Conservation (phyloP, 2,329 filamentous ascomycete genomes). For the Teratosphaeria epicoccoides region DNA sequence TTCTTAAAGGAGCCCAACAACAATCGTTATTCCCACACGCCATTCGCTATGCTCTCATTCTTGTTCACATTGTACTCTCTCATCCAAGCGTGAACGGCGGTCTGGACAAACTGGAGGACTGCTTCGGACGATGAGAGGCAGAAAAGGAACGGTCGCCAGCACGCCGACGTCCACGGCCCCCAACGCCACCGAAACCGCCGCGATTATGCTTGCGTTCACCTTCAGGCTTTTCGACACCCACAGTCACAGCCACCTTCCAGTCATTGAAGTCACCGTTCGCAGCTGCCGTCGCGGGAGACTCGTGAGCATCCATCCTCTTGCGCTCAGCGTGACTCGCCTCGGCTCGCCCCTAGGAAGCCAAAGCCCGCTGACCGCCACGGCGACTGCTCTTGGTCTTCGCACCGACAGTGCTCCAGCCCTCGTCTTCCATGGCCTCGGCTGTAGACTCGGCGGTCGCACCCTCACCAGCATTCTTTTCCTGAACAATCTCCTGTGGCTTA, state of each 20-base stretch:
- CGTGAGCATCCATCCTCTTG: neutral
- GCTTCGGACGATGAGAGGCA: neutral
- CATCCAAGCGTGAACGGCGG: neutral
- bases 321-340: neutral
- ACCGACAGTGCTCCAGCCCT: constrained; percentile 44
- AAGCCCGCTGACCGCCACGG: constrained; percentile 34
- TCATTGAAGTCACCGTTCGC: neutral
- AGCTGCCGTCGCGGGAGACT: neutral
- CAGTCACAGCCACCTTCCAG: neutral
- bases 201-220: neutral
- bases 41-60: neutral
- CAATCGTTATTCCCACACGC: neutral
- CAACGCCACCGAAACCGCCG: neutral
- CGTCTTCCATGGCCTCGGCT: constrained; percentile 39
- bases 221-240: neutral
- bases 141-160: neutral
- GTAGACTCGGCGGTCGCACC: constrained; percentile 30
- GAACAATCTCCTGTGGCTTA: constrained; percentile 46
- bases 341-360: constrained; percentile 33
- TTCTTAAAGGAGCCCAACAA: neutral
- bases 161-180: neutral
- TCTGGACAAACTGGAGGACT: neutral
- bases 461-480: constrained; percentile 33
- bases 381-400: constrained; percentile 36
- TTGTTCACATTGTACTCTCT: neutral